Evolutionary conservation across 208 protist species (phyloP).

Genomic region (Naegleria fowleri): DNA sequence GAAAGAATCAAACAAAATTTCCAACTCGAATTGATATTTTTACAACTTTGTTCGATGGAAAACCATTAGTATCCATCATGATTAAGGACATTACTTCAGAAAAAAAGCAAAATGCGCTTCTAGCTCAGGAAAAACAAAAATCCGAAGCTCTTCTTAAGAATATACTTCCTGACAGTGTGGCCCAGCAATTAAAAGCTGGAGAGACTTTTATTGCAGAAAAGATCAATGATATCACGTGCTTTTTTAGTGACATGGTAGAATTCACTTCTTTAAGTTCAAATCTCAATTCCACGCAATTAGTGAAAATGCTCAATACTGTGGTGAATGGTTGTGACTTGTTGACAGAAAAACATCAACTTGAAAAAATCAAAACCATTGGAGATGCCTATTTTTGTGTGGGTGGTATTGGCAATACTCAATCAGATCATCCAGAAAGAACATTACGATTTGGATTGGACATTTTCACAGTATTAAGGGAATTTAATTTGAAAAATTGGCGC

Average conservation of each 20-base stretch:
- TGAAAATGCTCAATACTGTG: background rate
- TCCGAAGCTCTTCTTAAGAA: slow-evolving; percentile 26
- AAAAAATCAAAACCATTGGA: slow-evolving; percentile 38
- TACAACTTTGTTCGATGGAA: background rate
- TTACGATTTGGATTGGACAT: background rate
- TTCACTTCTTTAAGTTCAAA: background rate
- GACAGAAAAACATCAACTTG: background rate
- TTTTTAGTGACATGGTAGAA: slow-evolving; percentile 26
- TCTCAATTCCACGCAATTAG: background rate
- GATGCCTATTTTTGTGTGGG: background rate
- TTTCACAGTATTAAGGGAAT: background rate
- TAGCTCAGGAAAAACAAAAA: slow-evolving; percentile 1
- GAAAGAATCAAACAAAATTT: background rate
- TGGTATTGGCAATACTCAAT: no score
- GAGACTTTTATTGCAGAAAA: slow-evolving; percentile 26
- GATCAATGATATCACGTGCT: slow-evolving; percentile 21
- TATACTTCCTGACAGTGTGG: slow-evolving; percentile 26
- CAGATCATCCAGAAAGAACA: background rate
- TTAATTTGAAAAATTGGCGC: background rate
- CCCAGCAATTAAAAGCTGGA: background rate
- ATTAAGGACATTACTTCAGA: background rate
- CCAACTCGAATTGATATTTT: background rate
- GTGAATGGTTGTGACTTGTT: background rate
- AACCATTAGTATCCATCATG: background rate
- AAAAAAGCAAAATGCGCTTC: background rate